These are phyloP conservation scores for Mrakia gelida DNA, from an alignment of 768 basidiomycete species.

Conservation along the genomic window DNA sequence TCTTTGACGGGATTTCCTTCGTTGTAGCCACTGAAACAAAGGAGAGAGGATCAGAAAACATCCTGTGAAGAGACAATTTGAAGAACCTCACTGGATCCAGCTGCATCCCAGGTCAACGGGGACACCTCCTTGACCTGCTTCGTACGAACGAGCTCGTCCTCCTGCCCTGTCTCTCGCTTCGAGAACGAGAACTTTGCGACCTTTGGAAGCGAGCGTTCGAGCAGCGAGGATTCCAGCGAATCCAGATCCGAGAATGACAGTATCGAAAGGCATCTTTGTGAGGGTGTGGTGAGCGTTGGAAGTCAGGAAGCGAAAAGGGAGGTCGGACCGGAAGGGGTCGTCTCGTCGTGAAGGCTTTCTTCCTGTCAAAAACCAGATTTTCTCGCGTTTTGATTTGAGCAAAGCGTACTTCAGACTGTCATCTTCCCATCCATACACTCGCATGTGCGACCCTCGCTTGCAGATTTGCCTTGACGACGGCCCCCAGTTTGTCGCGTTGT, in stretches of 20 bases:
- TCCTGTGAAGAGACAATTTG: neutral
- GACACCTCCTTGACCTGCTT: neutral
- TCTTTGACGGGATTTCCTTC: constrained; percentile 27
- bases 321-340: neutral
- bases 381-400: neutral
- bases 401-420: too few species aligned
- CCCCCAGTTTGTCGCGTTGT: too few species aligned
- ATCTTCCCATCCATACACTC: too few species aligned
- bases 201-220: constrained; percentile 29
- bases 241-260: constrained; percentile 33
- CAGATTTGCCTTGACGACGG: too few species aligned
- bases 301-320: neutral
- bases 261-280: constrained; percentile 24
- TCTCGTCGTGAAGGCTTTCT: neutral
- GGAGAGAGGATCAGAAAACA: neutral
- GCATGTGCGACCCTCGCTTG: too few species aligned
- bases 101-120: constrained; percentile 31
- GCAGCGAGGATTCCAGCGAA: constrained; percentile 34
- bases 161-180: constrained; percentile 23
- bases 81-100: constrained; percentile 17
- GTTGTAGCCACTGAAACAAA: constrained; percentile 4
- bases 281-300: neutral
- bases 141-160: constrained; percentile 23
- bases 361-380: neutral
- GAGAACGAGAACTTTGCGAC: constrained; percentile 33